These are phyloP conservation scores for Phylloporus sp. DNA, from an alignment of 1,284 basidiomycete species.

Conservation along the genomic window DNA sequence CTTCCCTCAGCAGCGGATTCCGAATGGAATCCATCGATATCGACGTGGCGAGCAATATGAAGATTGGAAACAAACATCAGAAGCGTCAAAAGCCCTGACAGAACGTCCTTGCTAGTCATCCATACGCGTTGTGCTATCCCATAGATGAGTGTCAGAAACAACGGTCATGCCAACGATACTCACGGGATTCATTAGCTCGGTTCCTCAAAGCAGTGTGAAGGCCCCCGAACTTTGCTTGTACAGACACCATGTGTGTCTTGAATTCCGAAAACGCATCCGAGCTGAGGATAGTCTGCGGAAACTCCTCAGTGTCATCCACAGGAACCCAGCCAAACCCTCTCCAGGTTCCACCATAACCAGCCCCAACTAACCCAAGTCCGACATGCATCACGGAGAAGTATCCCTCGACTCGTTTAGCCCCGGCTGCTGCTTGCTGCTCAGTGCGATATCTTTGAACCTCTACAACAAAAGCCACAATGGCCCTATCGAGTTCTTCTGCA, in stretches of 20 bases:
- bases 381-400: slow-evolving; percentile 70
- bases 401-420: slow-evolving; percentile 67
- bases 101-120: slow-evolving; percentile 53
- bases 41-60: slow-evolving; percentile 78
- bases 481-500: slow-evolving; percentile 79
- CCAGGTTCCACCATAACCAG: slow-evolving; percentile 73
- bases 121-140: slow-evolving; percentile 38
- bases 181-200: slow-evolving; percentile 51
- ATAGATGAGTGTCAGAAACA: slow-evolving; percentile 18
- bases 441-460: slow-evolving; percentile 73
- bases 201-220: slow-evolving; percentile 51
- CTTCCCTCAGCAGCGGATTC: slow-evolving; percentile 49
- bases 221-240: slow-evolving; percentile 57
- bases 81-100: slow-evolving; percentile 63
- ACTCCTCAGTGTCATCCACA: slow-evolving; percentile 54
- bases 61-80: slow-evolving; percentile 69
- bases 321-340: slow-evolving; percentile 82
- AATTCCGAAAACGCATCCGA: slow-evolving; percentile 64
- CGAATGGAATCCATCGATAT: slow-evolving; percentile 74
- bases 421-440: slow-evolving; percentile 42
- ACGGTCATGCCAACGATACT: slow-evolving; percentile 26
- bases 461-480: slow-evolving; percentile 73
- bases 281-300: slow-evolving; percentile 58
- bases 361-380: slow-evolving; percentile 77
- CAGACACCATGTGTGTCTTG: slow-evolving; percentile 51